These are phyloP conservation scores for Monilinia aucupariae DNA, from an alignment of 2,329 filamentous ascomycete species.

Conservation along the genomic window DNA sequence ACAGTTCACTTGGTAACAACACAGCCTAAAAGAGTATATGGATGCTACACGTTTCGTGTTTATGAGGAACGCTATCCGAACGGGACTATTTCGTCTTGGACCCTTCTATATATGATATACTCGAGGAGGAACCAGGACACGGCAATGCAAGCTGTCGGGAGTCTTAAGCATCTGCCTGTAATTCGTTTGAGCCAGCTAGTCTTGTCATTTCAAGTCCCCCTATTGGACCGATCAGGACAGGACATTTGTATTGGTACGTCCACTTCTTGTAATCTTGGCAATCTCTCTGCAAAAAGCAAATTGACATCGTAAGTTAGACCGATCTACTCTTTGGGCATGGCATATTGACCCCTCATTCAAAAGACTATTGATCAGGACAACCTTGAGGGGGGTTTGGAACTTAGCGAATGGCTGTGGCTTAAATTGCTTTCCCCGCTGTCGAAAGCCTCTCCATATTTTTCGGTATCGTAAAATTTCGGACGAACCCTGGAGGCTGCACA, in stretches of 20 bases:
- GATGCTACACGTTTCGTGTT: constrained; percentile 3
- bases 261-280: neutral
- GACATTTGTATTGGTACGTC: neutral
- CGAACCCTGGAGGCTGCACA: constrained; percentile 2
- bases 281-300: constrained; percentile 7
- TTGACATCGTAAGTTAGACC: neutral
- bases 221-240: constrained; percentile 7
- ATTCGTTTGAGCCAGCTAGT: neutral
- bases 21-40: neutral
- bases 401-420: constrained; percentile 6
- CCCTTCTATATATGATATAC: too few species aligned
- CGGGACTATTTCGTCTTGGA: neutral
- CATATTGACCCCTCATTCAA: constrained; percentile 11
- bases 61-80: neutral
- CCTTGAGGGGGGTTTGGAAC: constrained; percentile 3
- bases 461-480: constrained; percentile 15
- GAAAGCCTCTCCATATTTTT: neutral
- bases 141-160: constrained; percentile 1
- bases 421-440: constrained; percentile 9
- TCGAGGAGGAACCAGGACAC: neutral
- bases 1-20: constrained; percentile 6
- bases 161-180: constrained; percentile 8
- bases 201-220: neutral
- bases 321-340: neutral
- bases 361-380: neutral